Evolutionary conservation across 2,329 filamentous ascomycete species (phyloP), one percentile per base, ranked within the genome.

Genomic region (Monosporascus sp.): DNA sequence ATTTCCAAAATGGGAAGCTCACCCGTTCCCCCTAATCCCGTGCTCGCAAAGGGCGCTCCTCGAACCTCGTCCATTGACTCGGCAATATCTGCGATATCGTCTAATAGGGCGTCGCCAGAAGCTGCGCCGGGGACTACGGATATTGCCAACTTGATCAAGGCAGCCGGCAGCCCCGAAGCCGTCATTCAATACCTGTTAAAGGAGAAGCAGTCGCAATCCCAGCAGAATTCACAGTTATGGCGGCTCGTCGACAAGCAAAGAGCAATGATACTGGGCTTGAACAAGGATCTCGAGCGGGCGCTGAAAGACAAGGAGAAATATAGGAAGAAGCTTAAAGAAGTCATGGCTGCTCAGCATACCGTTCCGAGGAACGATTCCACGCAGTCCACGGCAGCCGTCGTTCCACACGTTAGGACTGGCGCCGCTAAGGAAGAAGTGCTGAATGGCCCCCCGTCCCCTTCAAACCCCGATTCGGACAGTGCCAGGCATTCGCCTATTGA

Each of bases 291-390:
- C 14, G 93, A 97, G 70, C 84, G 89, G 50, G 85, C 92, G 1
- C 71, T 96, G 58, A 96, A 96, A 68, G 94, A 97, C 61, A 97
- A 97, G 71, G 93, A 97, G 60, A 87, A 88, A 62, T 97, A 97
- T 67, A 85, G 89, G 63, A 92, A 87, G 70, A 96, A 94, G 70
- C 69, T 96, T 44, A 96, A 96, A 70, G 92, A 97, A 52, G 70
- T 82, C 8, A 69, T 84, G 63, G 69, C 76, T 47, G 56, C 63
- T 37, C 57, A 65, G 48, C 63, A 68, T 24, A 62, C 62, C 18
- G 57, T 51, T 44, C 31, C 56, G 31, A 66, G 57, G 43, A 43
- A 53, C 14, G 61, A 60, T 8, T 56, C 56, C 20, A 39, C 49
- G 48, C 56, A 59, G 52, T 52, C 59, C 7, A 59, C 55, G 14